Evolutionary conservation across 345 rosid species (phyloP).

Genomic region (Brassica cretica): DNA sequence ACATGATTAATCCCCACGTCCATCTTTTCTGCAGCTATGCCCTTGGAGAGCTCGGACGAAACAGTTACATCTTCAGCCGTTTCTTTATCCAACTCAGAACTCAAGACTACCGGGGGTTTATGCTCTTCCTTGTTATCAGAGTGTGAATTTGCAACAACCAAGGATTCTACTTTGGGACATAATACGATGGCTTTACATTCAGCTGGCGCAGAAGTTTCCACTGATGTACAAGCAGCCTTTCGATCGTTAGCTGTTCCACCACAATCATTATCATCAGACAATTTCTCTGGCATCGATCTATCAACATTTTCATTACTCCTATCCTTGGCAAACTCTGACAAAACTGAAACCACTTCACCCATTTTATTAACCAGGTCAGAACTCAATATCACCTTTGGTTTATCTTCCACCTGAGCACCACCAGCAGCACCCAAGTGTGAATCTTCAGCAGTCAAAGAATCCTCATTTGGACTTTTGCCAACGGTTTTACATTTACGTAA

Average conservation of each 20-base stretch:
- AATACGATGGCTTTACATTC: constrained; percentile 36
- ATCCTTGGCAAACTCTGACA: constrained; percentile 20
- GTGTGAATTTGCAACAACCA: constrained; percentile 36
- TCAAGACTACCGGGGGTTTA: constrained; percentile 11
- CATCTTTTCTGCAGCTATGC: constrained; percentile 38
- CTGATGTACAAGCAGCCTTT: constrained; percentile 21
- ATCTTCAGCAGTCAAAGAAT: constrained; percentile 35
- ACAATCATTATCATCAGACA: constrained; percentile 24
- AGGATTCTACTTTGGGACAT: constrained; percentile 26
- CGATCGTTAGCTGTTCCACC: background rate
- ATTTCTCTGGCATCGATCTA: constrained; percentile 26
- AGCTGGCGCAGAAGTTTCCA: constrained; percentile 28
- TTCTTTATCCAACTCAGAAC: constrained; percentile 17
- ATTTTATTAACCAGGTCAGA: constrained; percentile 37
- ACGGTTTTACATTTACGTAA: constrained; percentile 37
- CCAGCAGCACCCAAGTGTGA: constrained; percentile 26
- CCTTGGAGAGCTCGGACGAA: constrained; percentile 38
- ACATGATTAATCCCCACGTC: constrained; percentile 32
- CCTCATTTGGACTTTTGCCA: constrained; percentile 31
- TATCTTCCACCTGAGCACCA: constrained; percentile 41
- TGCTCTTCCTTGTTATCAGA: constrained; percentile 37
- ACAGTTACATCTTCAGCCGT: constrained; percentile 14
- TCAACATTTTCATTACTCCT: constrained; percentile 6
- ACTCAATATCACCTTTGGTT: constrained; percentile 15
- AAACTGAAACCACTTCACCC: constrained; percentile 24